A percentile compares a stretch with the other conserved stretches of the same genome.
phyloP scores from a whole-genome alignment of 108 stramenopile genomes.

The Pseudonitzschia multiseries region DNA sequence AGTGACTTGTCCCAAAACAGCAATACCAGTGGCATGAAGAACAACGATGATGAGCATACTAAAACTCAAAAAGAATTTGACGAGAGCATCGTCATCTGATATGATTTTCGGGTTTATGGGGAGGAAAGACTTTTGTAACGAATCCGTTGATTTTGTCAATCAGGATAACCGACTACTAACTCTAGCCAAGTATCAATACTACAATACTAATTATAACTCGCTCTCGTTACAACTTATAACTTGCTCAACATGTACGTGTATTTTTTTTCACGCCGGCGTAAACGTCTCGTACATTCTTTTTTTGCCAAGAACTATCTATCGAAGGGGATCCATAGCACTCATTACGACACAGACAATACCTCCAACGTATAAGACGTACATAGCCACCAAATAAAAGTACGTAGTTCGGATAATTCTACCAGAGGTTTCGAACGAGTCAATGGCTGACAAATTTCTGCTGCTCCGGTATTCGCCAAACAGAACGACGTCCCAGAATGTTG shows the following conservation, averaged over 20 bases:
- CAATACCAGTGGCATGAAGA: not conserved
- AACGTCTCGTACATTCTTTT: too few relatives aligned
- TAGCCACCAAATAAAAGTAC: conserved; percentile 10
- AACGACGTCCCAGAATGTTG: conserved; percentile 50
- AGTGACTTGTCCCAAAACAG: not conserved
- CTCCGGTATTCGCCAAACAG: conserved; percentile 43
- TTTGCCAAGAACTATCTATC: not conserved
- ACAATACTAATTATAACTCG: too few relatives aligned
- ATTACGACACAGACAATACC: conserved; percentile 3
- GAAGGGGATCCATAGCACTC: not conserved
- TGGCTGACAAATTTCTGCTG: too few relatives aligned
- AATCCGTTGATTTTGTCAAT: not conserved
- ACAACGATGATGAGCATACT: not conserved
- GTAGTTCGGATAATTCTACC: not conserved
- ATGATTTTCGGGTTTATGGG: not conserved
- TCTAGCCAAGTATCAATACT: too few relatives aligned
- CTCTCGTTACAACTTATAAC: too few relatives aligned
- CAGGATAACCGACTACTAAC: too few relatives aligned
- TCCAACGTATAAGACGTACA: conserved; percentile 21
- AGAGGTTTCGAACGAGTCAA: too few relatives aligned
- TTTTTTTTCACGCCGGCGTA: too few relatives aligned
- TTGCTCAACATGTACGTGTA: too few relatives aligned
- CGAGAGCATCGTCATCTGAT: not conserved
- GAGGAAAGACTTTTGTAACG: not conserved
- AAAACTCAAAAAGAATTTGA: not conserved